Evolutionary conservation across 331 rosid species (phyloP), one percentile per base, ranked within the genome.

Genomic region (Pyracantha coccinea): DNA sequence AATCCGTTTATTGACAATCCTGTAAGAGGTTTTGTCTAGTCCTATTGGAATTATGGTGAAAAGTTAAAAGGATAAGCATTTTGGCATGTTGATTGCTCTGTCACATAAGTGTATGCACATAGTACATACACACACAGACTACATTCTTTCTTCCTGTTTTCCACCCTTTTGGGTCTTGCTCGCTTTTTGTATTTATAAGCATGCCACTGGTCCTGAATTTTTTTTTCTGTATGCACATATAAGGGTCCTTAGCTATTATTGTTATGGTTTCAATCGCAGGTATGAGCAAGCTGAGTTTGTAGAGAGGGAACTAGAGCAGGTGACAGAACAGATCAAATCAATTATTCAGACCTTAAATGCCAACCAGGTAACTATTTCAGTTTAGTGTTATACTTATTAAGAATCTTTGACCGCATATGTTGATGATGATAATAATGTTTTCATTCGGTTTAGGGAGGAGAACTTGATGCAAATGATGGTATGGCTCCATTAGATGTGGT

Each of bases 291-390:
- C 95, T 80, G 99, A 94, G 88, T 78, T 87, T 77, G 82, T 94
- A 72, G 99, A 94, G 85, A 88, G 95, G 85, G 99, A 90, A 74
- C 81, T 92, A 50, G 97, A 94, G 86, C 97, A 92, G 85, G 92
- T 92, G 96, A 88, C 97, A 52, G 97, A 92, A 62, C 97, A 94
- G 74, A 94, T 92, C 77, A 94, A 92, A 83, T 84, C 96, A 78
- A 85, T 90, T 71, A 94, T 94, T 79, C 88, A 88, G 79, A 83
- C 97, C 79, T 87, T 94, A 72, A 94, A 94, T 78, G 88, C 93
- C 16, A 94, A 76, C 93, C 99, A 92, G 96, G 98, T 93, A 82
- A 77, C 47, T 41, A 33, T 75, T 72, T 71, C 23, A 67, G 59
- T 72, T n/a, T 74, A 21, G 28, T 66, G 24, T 71, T 76, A 20